phyloP scores from a whole-genome alignment of 495 filamentous ascomycete genomes.

The Hypoxylon trugodes region DNA sequence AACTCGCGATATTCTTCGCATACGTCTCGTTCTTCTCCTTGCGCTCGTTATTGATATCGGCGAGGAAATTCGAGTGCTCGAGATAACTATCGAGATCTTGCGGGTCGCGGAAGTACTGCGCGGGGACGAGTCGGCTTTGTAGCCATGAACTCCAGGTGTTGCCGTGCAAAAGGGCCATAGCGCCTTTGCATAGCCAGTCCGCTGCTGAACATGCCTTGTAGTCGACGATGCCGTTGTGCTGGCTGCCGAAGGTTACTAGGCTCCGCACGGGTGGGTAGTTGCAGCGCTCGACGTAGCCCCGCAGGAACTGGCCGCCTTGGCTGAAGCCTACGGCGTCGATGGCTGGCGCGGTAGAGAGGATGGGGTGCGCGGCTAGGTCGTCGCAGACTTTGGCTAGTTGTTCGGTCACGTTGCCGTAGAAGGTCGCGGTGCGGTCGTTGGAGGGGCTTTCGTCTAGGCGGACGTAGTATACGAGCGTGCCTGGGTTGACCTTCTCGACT shows the following conservation, averaged over 20 bases:
- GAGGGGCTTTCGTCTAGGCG: slow-evolving; percentile 71
- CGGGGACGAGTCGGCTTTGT: slow-evolving; percentile 83
- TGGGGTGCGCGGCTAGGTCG: slow-evolving; percentile 77
- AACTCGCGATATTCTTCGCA: slow-evolving; percentile 68
- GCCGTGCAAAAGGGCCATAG: slow-evolving; percentile 72
- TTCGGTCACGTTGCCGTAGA: slow-evolving; percentile 86
- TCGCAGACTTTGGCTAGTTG: slow-evolving; percentile 83
- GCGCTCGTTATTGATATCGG: slow-evolving; percentile 98
- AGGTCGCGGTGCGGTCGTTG: slow-evolving; percentile 80
- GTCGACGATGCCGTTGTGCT: slow-evolving; percentile 90
- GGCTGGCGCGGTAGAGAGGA: slow-evolving; percentile 79
- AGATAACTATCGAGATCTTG: slow-evolving; percentile 76
- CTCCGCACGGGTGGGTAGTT: slow-evolving; percentile 80
- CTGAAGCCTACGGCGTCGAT: slow-evolving; percentile 94
- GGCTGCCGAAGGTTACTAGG: slow-evolving; percentile 90
- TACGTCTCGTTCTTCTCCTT: slow-evolving; percentile 75
- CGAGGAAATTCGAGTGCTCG: slow-evolving; percentile 88
- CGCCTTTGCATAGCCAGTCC: slow-evolving; percentile 84
- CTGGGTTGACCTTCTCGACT: slow-evolving; percentile 76
- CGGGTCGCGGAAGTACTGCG: slow-evolving; percentile 92
- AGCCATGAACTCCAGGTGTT: slow-evolving; percentile 81
- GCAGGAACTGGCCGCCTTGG: slow-evolving; percentile 95
- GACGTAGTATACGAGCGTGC: slow-evolving; percentile 84
- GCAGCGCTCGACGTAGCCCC: slow-evolving; percentile 92
- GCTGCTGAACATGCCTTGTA: slow-evolving; percentile 70